Conservation (phyloP, 495 filamentous ascomycete genomes). For the Neurospora sp. region DNA sequence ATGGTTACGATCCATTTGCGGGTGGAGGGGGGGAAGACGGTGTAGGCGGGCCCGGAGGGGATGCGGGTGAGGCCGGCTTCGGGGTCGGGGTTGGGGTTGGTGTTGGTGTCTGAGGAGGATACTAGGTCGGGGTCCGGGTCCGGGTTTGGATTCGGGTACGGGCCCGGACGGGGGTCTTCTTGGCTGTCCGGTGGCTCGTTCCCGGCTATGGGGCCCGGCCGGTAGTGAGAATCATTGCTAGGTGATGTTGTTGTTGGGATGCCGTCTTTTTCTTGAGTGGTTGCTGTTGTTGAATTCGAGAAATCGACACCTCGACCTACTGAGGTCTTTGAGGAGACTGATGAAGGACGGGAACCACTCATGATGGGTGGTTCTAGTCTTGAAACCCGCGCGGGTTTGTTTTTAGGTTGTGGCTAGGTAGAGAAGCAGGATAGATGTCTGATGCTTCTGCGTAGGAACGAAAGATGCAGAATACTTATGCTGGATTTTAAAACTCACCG, state of each 20-base stretch:
- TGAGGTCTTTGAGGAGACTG: background rate
- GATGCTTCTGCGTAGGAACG: background rate
- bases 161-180: background rate
- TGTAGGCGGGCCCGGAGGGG: constrained; percentile 38
- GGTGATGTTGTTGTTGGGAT: background rate
- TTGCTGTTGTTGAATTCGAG: background rate
- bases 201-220: background rate
- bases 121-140: background rate
- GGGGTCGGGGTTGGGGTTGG: constrained; percentile 7
- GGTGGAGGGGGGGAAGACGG: constrained; percentile 44
- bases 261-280: background rate
- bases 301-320: background rate
- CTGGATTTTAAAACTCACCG: background rate
- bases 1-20: constrained; percentile 57
- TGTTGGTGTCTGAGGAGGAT: background rate
- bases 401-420: background rate
- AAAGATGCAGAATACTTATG: background rate
- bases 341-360: background rate
- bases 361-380: background rate
- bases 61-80: constrained; percentile 21
- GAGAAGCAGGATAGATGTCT: background rate
- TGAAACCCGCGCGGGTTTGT: background rate
- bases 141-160: background rate
- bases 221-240: background rate
- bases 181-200: background rate